These are phyloP conservation scores for Urtica urens DNA, from an alignment of 306 rosid genomes.

Conservation along the genomic window DNA sequence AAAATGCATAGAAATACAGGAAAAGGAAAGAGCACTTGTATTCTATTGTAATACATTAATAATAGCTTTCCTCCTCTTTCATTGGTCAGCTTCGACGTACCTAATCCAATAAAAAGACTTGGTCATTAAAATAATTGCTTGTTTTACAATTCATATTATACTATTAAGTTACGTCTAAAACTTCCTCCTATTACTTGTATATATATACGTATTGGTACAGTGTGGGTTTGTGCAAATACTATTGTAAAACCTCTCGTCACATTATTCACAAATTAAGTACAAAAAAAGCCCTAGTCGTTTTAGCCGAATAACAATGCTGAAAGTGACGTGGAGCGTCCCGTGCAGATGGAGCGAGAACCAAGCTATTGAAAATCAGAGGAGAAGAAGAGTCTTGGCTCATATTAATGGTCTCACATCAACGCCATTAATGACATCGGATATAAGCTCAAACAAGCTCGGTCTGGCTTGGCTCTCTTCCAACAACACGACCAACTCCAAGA, in stretches of 20 bases:
- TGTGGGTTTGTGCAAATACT: background rate
- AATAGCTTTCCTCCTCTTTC: background rate
- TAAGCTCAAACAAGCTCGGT: background rate
- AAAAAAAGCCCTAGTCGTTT: background rate
- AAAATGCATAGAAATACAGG: too few relatives aligned
- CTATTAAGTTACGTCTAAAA: background rate
- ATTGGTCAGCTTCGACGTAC: conserved; percentile 4
- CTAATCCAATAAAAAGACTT: conserved; percentile 3
- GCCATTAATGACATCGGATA: too few relatives aligned
- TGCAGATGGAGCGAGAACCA: background rate
- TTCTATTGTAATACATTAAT: background rate
- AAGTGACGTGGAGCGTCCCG: background rate
- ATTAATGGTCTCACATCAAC: too few relatives aligned
- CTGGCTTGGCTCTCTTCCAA: conserved; percentile 1
- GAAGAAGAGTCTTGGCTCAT: background rate
- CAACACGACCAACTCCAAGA: conserved; percentile 10
- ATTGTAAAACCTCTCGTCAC: background rate
- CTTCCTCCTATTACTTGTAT: background rate
- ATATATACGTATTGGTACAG: background rate
- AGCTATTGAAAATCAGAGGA: background rate
- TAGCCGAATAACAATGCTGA: conserved; percentile 5
- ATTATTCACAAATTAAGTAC: too few relatives aligned
- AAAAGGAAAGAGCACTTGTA: background rate
- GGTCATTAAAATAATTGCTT: conserved; percentile 3
- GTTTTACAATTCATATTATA: background rate